A percentile compares a stretch with the other conserved stretches of the same genome.
These are phyloP conservation scores for Solanum okadae DNA, from an alignment of 257 asterid genomes.

Conservation along the genomic window DNA sequence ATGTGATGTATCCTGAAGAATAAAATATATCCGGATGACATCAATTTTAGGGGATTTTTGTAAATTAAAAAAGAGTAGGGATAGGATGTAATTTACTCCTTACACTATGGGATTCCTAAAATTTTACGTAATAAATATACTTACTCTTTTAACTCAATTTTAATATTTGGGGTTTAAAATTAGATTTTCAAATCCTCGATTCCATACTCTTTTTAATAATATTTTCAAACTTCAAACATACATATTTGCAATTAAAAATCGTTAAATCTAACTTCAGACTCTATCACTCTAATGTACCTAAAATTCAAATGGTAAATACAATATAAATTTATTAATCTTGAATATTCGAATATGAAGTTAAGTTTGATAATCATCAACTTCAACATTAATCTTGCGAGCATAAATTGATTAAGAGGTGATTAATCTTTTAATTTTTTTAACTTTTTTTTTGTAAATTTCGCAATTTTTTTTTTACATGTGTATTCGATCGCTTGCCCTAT, in stretches of 20 bases:
- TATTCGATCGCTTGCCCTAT: not conserved
- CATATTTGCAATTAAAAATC: not conserved
- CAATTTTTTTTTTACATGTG: not conserved
- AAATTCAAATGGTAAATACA: not conserved
- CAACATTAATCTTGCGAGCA: not conserved
- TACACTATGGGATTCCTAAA: too few relatives aligned
- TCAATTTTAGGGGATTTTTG: too few relatives aligned
- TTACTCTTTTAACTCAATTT: not conserved
- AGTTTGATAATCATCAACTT: not conserved
- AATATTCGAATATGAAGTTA: not conserved
- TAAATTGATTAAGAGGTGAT: not conserved
- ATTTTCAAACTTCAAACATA: not conserved
- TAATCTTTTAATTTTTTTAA: not conserved
- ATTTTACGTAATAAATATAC: not conserved
- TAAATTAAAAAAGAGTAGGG: too few relatives aligned
- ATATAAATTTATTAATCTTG: not conserved
- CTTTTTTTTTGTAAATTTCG: not conserved
- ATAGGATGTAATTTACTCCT: too few relatives aligned
- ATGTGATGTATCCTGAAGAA: too few relatives aligned
- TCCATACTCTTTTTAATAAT: not conserved
- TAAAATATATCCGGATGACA: too few relatives aligned
- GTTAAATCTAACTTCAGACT: not conserved
- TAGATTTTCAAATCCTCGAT: accelerated
- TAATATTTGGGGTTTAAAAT: not conserved
- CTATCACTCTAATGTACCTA: too few relatives aligned